Evolutionary conservation across 495 filamentous ascomycete species (phyloP), one percentile per base, ranked within the genome.

Genomic region (Margaritispora aquatica): DNA sequence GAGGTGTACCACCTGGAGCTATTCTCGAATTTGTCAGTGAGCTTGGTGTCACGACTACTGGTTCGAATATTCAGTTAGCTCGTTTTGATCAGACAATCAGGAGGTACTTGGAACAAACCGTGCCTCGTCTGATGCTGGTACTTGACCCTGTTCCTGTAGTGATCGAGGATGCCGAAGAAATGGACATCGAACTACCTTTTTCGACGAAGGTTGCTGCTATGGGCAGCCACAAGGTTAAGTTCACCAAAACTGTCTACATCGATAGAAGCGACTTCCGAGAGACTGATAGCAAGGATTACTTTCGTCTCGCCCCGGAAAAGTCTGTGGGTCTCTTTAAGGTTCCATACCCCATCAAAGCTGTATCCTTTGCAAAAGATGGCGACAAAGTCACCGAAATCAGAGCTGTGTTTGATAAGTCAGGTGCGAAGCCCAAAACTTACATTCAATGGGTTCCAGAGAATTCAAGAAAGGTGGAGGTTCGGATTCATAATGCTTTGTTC

Each of bases 181-280:
- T 85, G 57, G 76, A 88, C 54, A 57, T 80, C 13, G 78, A 81
- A 4, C 67, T 87, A 5, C 87, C 87, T 1, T 89, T 89, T 69
- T 82, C 84, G 15, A 78, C 83, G 1, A 90, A 89, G 68, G 82
- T 86, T 60, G 74, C 82, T 1, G 74, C 72, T 24, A 72, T 80
- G 62, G 81, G 80, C n/a, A 69, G 47, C 57, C 73, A 74, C 65
- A 79, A 75, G 62, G 74, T 96, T 61, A 88, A 88, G 29, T 86
- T 96, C 69, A 91, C 89, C n/a, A 85, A 85, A 70, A 88, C 77
- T 9, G 80, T 97, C 17, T 96, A 94, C 75, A 97, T 98, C 51
- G 94, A 98, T 68, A 86, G 90, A 49, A 85, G 80, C 34, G 94
- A 98, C 70, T 98, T 97, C 78, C 83, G 94, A 31, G 88, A 95